Base-by-base conservation (phyloP, 345 rosid species). In the Reutealis trisperma region DNA sequence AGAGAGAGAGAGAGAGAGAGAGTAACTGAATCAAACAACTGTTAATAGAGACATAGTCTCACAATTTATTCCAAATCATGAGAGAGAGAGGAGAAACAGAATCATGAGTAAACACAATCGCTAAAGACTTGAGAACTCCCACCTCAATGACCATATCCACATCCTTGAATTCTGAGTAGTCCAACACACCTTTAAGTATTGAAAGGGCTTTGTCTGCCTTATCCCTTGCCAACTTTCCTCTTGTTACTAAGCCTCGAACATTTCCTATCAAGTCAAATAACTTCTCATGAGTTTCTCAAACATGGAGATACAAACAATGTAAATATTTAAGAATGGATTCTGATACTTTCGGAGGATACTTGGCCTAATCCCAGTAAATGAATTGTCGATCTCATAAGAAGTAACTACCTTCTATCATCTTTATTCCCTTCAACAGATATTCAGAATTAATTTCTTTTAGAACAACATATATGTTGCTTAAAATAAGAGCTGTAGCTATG, bases 101-200 rank as follows among this genome's bases (percentile, higher is more conserved):
- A 69, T n/a, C 47, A 61, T 3, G 64, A 74, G 79, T 16, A 22
- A 49, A 34, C 24, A 73, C 32, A 25, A 62, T 21, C 63, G 52
- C 32, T 22, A 37, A 49, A 60, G 25, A 63, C 21, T 42, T 63
- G 45, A 75, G 64, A 61, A 24, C 42, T 73, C 86, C 25, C 52
- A 92, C 99, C 98, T 95, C 99, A 76, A 95, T 90, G 76, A 95
- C 98, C 97, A 92, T 87, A 78, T 95, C 99, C 70, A 92, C 98
- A 80, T 95, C 96, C 84, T 82, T 90, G 74, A 95, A 90, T 67
- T 90, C 96, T 25, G 92, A 74, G 83, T 95, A 93, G 72, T 93
- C 96, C 73, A 92, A 80, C 32, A 77, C 94, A 75, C 98, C 97
- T 82, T 89, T 90, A 12, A 95, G 90, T 86, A 92, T 86, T 65